Base-by-base conservation (phyloP, 108 stramenopile genomes). In the Aurantiochytrium sp. region DNA sequence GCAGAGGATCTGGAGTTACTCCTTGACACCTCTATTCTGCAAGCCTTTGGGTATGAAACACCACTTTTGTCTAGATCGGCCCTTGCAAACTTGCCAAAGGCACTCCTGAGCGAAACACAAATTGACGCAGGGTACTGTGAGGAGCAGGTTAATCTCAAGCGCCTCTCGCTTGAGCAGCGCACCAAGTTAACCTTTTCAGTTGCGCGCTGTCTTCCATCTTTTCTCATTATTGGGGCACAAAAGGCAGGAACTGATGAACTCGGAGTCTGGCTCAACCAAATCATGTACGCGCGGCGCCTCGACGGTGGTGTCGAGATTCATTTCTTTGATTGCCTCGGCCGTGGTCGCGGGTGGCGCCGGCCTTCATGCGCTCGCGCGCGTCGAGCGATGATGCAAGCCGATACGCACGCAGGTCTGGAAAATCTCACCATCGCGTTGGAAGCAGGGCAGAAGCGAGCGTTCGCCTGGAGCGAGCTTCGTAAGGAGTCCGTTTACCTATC, bases 221-320 rank as follows among this genome's bases (percentile, higher is more conserved):
- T 89, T 4, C 10, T 89, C n/a, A 73, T 89, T 19, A 55, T 45
- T 18, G 89, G 89, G 23, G 89, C 73, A 8, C 73, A 87, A 53
- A 89, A 89, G 89, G 57, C 89, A 14, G 89, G 71, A 5, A 89
- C 72, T 5, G 89, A 59, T 14, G 29, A 29, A 5, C 45, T 89
- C 5, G 21, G 25, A 8, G 44, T 58, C 19, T 89, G 89, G 89
- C 89, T 89, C 2, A 53, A 83, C n/a, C 49, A 83, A 3, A 47
- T 47, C 4, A 25, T 51, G 44, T 53, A 83, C 28, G 44, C 51
- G 18, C 44, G 73, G 43, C 73, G 73, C 12, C 73, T 51, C n/a
- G 51, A 83, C 73, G 73, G 49, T n/a, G 73, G 73, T 16, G 51
- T 53, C 23, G 73, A 83, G 28, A 83, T 53, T n/a, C 73, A 83